These are phyloP conservation scores for Medicago ruthenica DNA, from an alignment of 306 rosid species.

Conservation along the genomic window DNA sequence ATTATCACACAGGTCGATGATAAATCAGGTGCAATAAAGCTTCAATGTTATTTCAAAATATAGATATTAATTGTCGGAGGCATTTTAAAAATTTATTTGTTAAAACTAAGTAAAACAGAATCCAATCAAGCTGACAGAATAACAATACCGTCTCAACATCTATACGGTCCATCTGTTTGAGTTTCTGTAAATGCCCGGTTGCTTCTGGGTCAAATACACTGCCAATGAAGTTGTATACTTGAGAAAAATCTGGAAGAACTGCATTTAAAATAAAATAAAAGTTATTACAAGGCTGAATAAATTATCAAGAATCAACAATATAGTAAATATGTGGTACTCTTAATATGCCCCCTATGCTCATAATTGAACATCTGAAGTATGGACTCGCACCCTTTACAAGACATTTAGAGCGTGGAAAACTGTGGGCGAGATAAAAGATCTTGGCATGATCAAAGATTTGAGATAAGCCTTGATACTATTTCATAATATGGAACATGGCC, in stretches of 20 bases:
- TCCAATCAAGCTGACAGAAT: constrained; percentile 21
- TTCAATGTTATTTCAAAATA: background rate
- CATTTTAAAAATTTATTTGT: constrained; percentile 17
- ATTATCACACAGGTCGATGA: constrained; percentile 11
- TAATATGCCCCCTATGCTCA: background rate
- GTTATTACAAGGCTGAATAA: background rate
- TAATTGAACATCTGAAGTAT: background rate
- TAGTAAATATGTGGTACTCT: background rate
- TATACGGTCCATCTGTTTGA: constrained; percentile 85
- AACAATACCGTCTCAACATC: constrained; percentile 89
- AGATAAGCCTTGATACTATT: background rate
- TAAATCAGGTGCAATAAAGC: constrained; percentile 28
- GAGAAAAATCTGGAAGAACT: constrained; percentile 94
- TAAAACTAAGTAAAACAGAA: constrained; percentile 18
- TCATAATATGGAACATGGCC: background rate
- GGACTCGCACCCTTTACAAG: background rate
- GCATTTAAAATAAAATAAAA: constrained; percentile 44
- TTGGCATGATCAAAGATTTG: background rate
- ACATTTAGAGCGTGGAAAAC: background rate
- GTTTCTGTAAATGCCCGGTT: constrained; percentile 78
- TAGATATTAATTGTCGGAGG: background rate
- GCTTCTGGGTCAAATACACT: constrained; percentile 86
- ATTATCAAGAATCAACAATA: background rate
- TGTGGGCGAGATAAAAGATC: background rate
- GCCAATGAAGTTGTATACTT: constrained; percentile 90